Evolutionary conservation across 441 rosid genomes (phyloP).

Genomic region (Adansonia rubrostipa): DNA sequence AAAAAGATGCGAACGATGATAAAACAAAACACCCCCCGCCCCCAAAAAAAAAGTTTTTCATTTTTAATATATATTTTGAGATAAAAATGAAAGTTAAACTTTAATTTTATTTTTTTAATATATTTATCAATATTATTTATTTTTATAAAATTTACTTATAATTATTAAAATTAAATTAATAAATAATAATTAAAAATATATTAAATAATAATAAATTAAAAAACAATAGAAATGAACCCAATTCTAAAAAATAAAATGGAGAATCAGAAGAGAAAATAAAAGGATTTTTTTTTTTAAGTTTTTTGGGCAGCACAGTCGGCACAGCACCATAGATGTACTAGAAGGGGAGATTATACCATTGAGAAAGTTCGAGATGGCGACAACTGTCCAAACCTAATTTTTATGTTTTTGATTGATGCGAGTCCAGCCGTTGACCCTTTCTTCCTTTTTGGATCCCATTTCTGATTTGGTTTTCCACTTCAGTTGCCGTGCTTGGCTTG

Average conservation of each 20-base stretch:
- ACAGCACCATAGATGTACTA: constrained; percentile 21
- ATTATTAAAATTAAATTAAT: background rate
- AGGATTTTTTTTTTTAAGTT: background rate
- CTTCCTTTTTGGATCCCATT: background rate
- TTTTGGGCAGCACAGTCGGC: constrained; percentile 47
- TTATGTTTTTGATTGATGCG: background rate
- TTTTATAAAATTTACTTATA: too few relatives aligned
- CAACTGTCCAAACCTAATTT: constrained; percentile 25
- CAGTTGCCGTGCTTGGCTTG: background rate
- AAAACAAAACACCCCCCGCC: background rate
- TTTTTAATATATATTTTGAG: background rate
- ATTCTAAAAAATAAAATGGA: background rate
- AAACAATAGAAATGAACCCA: too few relatives aligned
- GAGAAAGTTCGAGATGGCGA: background rate
- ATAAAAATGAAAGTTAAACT: too few relatives aligned
- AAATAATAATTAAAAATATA: background rate
- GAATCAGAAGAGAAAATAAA: background rate
- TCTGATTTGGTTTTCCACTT: background rate
- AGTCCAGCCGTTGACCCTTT: background rate
- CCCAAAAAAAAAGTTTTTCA: background rate
- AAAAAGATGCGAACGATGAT: background rate
- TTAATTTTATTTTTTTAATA: too few relatives aligned
- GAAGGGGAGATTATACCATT: background rate
- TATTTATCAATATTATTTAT: too few relatives aligned
- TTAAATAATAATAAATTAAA: background rate